Evolutionary conservation across 108 stramenopile species (phyloP).

Genomic region (Cyclotella cryptica): DNA sequence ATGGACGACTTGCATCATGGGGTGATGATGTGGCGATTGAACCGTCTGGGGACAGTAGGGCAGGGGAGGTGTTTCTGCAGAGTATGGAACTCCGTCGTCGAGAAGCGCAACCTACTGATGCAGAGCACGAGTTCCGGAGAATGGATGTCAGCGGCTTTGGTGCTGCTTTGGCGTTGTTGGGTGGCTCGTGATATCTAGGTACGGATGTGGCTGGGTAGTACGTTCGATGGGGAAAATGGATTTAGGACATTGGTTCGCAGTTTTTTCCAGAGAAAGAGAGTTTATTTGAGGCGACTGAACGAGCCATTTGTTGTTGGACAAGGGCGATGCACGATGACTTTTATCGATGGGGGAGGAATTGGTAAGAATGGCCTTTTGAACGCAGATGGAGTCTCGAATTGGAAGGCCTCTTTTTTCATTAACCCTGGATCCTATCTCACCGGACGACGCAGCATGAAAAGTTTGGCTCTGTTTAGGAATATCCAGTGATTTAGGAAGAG

Average conservation of each 20-base stretch:
- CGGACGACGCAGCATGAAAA: too few relatives aligned
- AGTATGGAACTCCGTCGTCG: constrained; percentile 6
- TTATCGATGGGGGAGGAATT: neutral
- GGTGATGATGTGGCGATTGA: neutral
- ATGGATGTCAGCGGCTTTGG: constrained; percentile 17
- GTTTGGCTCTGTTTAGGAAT: neutral
- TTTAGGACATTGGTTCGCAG: neutral
- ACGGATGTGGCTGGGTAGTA: constrained; percentile 34
- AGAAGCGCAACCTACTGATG: neutral
- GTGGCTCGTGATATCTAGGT: constrained; percentile 28
- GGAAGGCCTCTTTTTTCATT: neutral
- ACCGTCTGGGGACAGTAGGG: neutral
- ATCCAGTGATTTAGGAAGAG: constrained; percentile 7
- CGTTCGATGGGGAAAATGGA: constrained; percentile 11
- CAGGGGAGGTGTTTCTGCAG: neutral
- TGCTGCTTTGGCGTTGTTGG: neutral
- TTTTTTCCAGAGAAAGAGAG: neutral
- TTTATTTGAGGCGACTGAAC: constrained; percentile 10
- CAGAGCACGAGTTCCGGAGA: constrained; percentile 12
- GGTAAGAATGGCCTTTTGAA: neutral
- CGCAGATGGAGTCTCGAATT: constrained; percentile 5
- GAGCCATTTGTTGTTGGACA: neutral
- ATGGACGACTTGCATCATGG: neutral
- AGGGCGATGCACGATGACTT: neutral
- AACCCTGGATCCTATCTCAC: too few relatives aligned